Evolutionary conservation across 495 filamentous ascomycete genomes (phyloP).

Genomic region (Xylaria flabelliformis): DNA sequence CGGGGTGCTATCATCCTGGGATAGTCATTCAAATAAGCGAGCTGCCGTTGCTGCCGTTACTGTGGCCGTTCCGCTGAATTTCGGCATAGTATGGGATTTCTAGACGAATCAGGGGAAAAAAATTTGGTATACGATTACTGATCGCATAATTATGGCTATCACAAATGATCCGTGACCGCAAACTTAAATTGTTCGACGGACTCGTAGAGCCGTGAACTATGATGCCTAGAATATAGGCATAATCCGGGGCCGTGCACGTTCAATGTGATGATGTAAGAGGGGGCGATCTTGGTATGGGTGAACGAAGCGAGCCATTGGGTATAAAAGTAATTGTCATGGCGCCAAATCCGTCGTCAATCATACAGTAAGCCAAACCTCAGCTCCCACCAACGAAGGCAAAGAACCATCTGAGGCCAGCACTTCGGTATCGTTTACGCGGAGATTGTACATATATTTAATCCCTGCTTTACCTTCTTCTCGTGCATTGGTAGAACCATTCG

Average conservation of each 20-base stretch:
- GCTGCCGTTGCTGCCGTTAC: not conserved
- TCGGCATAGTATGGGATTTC: not conserved
- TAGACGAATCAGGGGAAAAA: not conserved
- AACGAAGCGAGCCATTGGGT: not conserved
- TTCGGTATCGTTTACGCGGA: constrained; percentile 14
- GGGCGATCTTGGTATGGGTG: not conserved
- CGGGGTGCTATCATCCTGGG: not conserved
- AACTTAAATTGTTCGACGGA: not conserved
- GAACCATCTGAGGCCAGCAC: not conserved
- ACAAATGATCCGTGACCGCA: not conserved
- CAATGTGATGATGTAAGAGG: not conserved
- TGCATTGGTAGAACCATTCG: not conserved
- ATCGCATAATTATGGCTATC: not conserved
- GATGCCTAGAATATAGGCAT: not conserved
- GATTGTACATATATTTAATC: not conserved
- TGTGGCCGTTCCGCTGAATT: not conserved
- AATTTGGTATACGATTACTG: not conserved
- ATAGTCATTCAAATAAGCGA: constrained; percentile 1
- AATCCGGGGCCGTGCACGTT: not conserved
- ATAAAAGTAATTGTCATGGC: constrained; percentile 23
- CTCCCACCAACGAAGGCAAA: not conserved
- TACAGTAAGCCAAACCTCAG: constrained; percentile 22
- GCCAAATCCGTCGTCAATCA: not conserved
- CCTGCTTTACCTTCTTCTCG: not conserved
- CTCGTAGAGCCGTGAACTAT: not conserved